These are phyloP conservation scores for Sporopachydermia cereana DNA, from an alignment of 1,139 yeast species.

Conservation along the genomic window DNA sequence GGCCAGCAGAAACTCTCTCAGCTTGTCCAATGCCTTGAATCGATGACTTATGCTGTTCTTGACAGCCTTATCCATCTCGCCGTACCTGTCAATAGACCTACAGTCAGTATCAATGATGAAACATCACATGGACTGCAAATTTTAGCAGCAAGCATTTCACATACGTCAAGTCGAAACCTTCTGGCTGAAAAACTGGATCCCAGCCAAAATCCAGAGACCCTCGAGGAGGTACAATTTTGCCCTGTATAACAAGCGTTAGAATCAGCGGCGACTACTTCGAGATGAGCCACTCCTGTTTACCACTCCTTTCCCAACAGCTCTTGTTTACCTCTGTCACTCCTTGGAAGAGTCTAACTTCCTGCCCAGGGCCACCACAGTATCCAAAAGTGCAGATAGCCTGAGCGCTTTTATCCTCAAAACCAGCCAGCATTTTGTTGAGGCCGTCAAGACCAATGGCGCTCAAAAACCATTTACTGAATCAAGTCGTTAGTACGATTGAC, in stretches of 20 bases:
- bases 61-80: slow-evolving; percentile 71
- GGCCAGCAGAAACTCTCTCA: slow-evolving; percentile 43
- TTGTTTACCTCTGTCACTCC: slow-evolving; percentile 48
- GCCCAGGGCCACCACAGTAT: slow-evolving; percentile 72
- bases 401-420: slow-evolving; percentile 77
- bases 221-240: slow-evolving; percentile 62
- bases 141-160: too few species aligned
- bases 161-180: slow-evolving; percentile 48
- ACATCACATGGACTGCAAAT: too few species aligned
- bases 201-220: slow-evolving; percentile 86
- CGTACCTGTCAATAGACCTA: slow-evolving; percentile 38
- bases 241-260: slow-evolving; percentile 22
- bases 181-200: slow-evolving; percentile 85
- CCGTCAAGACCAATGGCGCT: slow-evolving; percentile 61
- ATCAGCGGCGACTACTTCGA: too few species aligned
- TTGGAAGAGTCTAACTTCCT: slow-evolving; percentile 62
- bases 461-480: slow-evolving; percentile 75
- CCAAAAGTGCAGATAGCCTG: slow-evolving; percentile 90
- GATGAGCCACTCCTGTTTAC: too few species aligned
- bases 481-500: background rate
- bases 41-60: slow-evolving; percentile 86
- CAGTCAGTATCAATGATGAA: too few species aligned
- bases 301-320: too few species aligned
- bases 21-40: slow-evolving; percentile 64
- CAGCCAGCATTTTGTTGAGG: slow-evolving; percentile 61